Evolutionary conservation across 2,329 filamentous ascomycete genomes (phyloP), one percentile per base, ranked within the genome.

Genomic region (Sporothrix dimorphospora): DNA sequence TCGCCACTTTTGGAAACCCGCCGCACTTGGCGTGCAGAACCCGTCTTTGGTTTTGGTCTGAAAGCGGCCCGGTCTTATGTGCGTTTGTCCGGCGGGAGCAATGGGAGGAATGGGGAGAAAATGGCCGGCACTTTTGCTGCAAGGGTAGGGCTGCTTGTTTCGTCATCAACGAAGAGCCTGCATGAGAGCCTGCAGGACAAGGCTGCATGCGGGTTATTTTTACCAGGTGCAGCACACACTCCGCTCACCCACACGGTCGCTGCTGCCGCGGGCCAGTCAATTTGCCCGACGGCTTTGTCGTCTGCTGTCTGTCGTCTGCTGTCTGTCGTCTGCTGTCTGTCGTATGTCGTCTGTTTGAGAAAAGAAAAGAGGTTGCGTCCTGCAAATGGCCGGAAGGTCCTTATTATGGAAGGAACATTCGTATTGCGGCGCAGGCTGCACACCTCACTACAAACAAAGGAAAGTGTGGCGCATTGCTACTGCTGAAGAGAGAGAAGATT

Each of bases 201-300:
- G 59, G 59, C 21, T 66, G 63, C 63, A 66, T 49, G 42, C n/a
- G 24, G 45, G 14, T 49, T 65, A 30, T 49, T 66, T 66, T 66
- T 66, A 49, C 63, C 63, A 65, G 57, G 59, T 45, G 3, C 38
- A 45, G 19, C 38, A 24, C 34, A 63, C 38, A 42, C 34, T 14
- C 38, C 53, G 12, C 38, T 42, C 57, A 12, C 57, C 21, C 57
- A n/a, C 9, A n/a, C 42, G 49, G 19, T 40, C 16, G 42, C 24
- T 47, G 42, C 27, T 34, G 61, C 61, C 24, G 24, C 40, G 61
- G 30, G 40, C 21, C 40, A 14, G 19, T 24, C 19, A 65, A 8
- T 63, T 19, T 24, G 38, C 38, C 59, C 34, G 40, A 65, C 38
- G 34, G 40, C n/a, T 55, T 40, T 34, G 34, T 19, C 55, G 55